Conservation (phyloP, 768 basidiomycete species). For the Boletellus ananas region DNA sequence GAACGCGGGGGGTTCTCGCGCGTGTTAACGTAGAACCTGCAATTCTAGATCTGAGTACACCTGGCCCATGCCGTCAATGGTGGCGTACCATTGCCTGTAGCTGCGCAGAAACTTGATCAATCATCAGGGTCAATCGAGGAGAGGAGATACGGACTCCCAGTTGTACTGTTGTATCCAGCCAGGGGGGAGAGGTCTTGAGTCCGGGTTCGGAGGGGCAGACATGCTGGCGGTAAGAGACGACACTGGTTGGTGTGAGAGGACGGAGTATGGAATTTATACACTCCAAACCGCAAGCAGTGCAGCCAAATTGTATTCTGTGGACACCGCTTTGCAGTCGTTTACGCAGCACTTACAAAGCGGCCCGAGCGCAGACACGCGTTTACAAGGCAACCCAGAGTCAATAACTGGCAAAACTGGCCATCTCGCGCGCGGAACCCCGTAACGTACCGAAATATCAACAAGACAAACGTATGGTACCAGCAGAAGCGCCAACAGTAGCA, state of each 20-base stretch:
- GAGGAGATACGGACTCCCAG: conserved; percentile 46
- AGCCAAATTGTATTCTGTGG: conserved; percentile 21
- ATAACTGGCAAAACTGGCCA: not conserved
- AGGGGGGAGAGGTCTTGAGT: conserved; percentile 55
- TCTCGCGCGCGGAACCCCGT: conserved; percentile 2
- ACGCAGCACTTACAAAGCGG: conserved; percentile 15
- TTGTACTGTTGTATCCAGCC: conserved; percentile 74
- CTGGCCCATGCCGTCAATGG: not conserved
- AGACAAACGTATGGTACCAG: conserved; percentile 23
- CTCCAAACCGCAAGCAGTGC: conserved; percentile 14
- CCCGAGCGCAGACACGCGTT: conserved; percentile 9
- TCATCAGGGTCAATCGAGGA: conserved; percentile 23
- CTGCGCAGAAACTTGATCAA: conserved; percentile 36
- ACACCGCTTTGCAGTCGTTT: conserved; percentile 34
- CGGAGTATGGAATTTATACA: conserved; percentile 22
- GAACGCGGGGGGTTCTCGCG: conserved; percentile 56
- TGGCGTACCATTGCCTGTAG: conserved; percentile 61
- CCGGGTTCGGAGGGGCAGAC: conserved; percentile 47
- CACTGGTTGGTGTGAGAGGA: conserved; percentile 22
- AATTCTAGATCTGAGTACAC: conserved; percentile 1
- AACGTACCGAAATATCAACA: conserved; percentile 30
- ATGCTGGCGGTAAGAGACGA: conserved; percentile 29
- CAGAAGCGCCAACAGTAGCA: conserved; percentile 7
- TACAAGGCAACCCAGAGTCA: conserved; percentile 1
- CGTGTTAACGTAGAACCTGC: conserved; percentile 79